A percentile compares a stretch with the other conserved stretches of the same genome.
These are phyloP conservation scores for Botrytis sinoallii DNA, from an alignment of 2,329 filamentous ascomycete genomes.

Conservation along the genomic window DNA sequence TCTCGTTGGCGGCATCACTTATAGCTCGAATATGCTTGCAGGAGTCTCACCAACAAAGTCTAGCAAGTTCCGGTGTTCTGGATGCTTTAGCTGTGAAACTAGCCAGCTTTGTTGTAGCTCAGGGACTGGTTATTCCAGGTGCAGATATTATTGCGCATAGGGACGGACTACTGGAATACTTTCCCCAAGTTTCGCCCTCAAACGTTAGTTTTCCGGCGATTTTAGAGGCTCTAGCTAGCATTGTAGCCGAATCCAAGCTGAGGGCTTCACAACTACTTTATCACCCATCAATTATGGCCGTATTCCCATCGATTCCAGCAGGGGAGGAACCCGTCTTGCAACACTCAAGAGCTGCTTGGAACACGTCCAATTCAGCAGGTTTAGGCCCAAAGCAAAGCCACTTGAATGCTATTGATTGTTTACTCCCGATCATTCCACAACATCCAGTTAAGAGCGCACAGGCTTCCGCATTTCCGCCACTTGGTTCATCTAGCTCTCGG, in stretches of 20 bases:
- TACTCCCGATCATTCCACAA: constrained; percentile 56
- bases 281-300: constrained; percentile 65
- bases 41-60: constrained; percentile 65
- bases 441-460: constrained; percentile 41
- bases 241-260: constrained; percentile 76
- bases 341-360: constrained; percentile 50
- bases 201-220: constrained; percentile 63
- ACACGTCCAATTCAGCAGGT: constrained; percentile 52
- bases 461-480: constrained; percentile 52
- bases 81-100: constrained; percentile 75
- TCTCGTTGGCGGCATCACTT: constrained; percentile 56
- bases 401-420: constrained; percentile 59
- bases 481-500: constrained; percentile 45
- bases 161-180: constrained; percentile 53
- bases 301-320: constrained; percentile 55
- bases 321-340: constrained; percentile 51
- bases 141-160: constrained; percentile 54
- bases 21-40: constrained; percentile 62
- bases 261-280: constrained; percentile 69
- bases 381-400: constrained; percentile 38
- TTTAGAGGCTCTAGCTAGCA: constrained; percentile 71
- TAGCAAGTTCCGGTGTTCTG: constrained; percentile 71
- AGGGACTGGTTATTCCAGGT: constrained; percentile 66
- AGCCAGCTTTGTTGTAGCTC: constrained; percentile 64
- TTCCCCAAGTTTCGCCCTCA: constrained; percentile 60